Percentiles rank a stretch among this genome's conserved stretches.
Evolutionary conservation across 805 yeast species (phyloP).

Genomic region (Vanderwaltozyma polyspora): DNA sequence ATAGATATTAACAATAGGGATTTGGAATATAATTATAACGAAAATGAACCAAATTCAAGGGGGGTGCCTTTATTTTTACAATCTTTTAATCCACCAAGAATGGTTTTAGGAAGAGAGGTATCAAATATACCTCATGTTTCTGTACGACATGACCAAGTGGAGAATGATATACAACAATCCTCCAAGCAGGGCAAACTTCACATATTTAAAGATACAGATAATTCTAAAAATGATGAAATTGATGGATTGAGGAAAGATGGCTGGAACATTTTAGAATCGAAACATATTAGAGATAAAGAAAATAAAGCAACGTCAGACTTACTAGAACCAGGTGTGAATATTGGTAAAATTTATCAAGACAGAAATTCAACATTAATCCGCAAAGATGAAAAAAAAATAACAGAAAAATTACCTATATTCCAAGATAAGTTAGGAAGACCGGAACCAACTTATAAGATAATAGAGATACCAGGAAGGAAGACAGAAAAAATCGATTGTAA

Average conservation of each 20-base stretch:
- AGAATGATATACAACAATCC: too few species aligned
- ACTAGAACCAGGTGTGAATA: constrained; percentile 37
- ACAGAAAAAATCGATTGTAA: constrained; percentile 51
- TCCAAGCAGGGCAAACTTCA: background rate
- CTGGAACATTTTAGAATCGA: constrained; percentile 41
- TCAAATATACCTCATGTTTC: too few species aligned
- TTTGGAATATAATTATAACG: background rate
- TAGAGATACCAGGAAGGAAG: constrained; percentile 46
- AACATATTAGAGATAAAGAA: constrained; percentile 48
- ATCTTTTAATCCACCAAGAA: constrained; percentile 3
- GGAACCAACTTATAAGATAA: constrained; percentile 36
- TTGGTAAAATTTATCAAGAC: constrained; percentile 45
- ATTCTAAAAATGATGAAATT: background rate
- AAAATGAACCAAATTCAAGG: too few species aligned
- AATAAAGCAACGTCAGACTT: constrained; percentile 43
- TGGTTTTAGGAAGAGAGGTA: constrained; percentile 12
- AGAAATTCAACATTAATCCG: background rate
- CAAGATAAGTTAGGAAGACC: constrained; percentile 28
- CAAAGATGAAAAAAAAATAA: background rate
- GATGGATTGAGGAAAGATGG: constrained; percentile 16
- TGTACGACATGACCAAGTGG: too few species aligned
- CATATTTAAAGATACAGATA: constrained; percentile 5
- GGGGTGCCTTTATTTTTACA: constrained; percentile 1
- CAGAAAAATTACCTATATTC: constrained; percentile 29
- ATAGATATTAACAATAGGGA: constrained; percentile 3